These are phyloP conservation scores for Scalesia atractyloides DNA, from an alignment of 129 eudicot species.

Conservation along the genomic window DNA sequence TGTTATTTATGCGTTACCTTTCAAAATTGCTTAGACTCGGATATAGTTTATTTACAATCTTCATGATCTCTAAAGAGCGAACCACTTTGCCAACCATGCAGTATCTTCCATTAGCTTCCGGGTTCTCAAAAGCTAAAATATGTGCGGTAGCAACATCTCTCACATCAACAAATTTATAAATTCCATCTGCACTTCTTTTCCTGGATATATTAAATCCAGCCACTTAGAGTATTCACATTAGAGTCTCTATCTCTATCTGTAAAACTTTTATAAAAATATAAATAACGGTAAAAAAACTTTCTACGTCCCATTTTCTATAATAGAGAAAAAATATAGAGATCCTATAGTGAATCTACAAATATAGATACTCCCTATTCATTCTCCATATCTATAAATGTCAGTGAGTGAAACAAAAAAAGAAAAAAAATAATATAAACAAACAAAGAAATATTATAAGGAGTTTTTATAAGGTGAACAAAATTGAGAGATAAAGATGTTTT, in stretches of 20 bases:
- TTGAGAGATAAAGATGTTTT: too few relatives aligned
- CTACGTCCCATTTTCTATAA: too few relatives aligned
- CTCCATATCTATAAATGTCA: too few relatives aligned
- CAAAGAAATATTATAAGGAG: too few relatives aligned
- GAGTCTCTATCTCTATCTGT: too few relatives aligned
- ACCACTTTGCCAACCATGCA: slow-evolving; percentile 34
- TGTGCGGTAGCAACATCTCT: slow-evolving; percentile 57
- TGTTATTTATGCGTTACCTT: slow-evolving; percentile 27
- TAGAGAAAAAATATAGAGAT: too few relatives aligned
- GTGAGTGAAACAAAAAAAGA: too few relatives aligned
- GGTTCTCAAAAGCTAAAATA: slow-evolving; percentile 50
- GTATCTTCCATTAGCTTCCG: slow-evolving; percentile 53
- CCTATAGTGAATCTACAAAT: too few relatives aligned
- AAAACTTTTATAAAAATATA: too few relatives aligned
- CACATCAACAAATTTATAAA: slow-evolving; percentile 45
- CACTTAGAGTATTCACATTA: neutral
- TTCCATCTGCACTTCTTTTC: slow-evolving; percentile 29
- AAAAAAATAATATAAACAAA: neutral
- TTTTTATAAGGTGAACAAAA: too few relatives aligned
- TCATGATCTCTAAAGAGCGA: slow-evolving; percentile 25
- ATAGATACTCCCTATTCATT: too few relatives aligned
- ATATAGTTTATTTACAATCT: slow-evolving; percentile 39
- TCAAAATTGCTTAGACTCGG: slow-evolving; percentile 39
- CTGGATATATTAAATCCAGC: slow-evolving; percentile 24
- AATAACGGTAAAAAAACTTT: too few relatives aligned